Base-by-base conservation (phyloP, 2,329 filamentous ascomycete genomes). In the Blastomyces parvus region DNA sequence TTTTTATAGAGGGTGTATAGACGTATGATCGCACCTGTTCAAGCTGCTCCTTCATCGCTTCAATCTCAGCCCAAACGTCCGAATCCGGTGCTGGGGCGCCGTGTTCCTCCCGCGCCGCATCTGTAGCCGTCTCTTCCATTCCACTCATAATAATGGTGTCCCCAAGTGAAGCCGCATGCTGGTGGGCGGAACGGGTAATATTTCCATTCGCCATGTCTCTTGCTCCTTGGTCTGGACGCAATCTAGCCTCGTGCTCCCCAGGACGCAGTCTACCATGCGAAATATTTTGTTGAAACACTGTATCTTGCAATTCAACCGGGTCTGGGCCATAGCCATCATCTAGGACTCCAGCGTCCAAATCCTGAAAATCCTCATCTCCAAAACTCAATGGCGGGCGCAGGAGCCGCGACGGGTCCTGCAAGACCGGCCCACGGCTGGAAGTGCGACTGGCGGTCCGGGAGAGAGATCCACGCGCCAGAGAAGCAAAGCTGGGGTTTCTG, bases 321-420 rank as follows among this genome's bases (percentile, higher is more conserved):
- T 65, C 67, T 8, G 70, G 66, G 40, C 68, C 64, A 33, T 67
- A 62, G 63, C 70, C 73, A 69, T 77, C 74, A 55, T 79, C 76
- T 38, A 79, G 67, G 19, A 80, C 72, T 59, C 76, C 75, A 25
- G 75, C 77, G 62, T 79, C 79, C 56, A 78, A 65, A 63, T 78
- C 76, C 6, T 75, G 77, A 59, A 79, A 74, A 66, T 79, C 78
- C 58, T 77, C 69, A 62, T 74, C 72, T 50, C 73, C 75, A 70
- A 79, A 79, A 62, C 74, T 77, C 27, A 74, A 74, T 52, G 76
- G 72, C 38, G 73, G 64, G 19, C 65, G 63, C 30, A 62, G 62
- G 22, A 64, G 59, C 22, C 61, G 64, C 2, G 66, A 60, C 3
- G 65, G 65, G n/a, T 64, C 63, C 27, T 60, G 65, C 19, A 63